phyloP scores from a whole-genome alignment of 1,284 basidiomycete species.

The Exsudoporus floridanus region DNA sequence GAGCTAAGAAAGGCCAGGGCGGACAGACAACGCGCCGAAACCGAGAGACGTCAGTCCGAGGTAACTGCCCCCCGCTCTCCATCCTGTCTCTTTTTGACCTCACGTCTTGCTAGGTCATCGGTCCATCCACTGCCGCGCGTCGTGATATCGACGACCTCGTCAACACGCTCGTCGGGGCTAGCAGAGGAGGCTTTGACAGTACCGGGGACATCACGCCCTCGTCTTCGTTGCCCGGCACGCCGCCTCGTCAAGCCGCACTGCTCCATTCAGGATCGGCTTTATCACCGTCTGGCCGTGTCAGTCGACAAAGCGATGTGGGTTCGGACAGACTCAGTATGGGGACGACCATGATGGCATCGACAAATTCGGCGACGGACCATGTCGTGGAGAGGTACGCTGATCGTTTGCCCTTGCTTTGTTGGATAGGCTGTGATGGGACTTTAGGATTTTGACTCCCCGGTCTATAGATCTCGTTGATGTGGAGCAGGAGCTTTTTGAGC shows the following conservation, averaged over 20 bases:
- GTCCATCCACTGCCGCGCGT: conserved; percentile 40
- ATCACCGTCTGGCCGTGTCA: conserved; percentile 57
- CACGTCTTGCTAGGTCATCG: conserved; percentile 24
- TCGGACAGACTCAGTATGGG: conserved; percentile 52
- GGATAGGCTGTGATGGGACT: neutral
- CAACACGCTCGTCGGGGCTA: conserved; percentile 49
- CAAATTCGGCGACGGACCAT: conserved; percentile 60
- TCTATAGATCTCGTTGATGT: conserved; percentile 77
- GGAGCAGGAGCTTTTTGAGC: conserved; percentile 84
- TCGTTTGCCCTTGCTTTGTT: neutral
- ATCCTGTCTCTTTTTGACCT: neutral
- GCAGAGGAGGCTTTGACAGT: conserved; percentile 44
- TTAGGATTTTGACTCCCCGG: conserved; percentile 62
- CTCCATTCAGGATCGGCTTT: conserved; percentile 46
- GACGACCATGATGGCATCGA: conserved; percentile 47
- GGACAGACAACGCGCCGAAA: conserved; percentile 62
- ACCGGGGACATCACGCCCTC: conserved; percentile 57
- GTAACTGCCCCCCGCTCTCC: conserved; percentile 28
- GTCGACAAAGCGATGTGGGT: conserved; percentile 63
- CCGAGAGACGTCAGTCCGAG: conserved; percentile 51
- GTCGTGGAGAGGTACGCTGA: conserved; percentile 59
- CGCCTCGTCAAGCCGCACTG: conserved; percentile 44
- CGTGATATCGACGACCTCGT: conserved; percentile 72
- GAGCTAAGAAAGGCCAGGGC: conserved; percentile 75
- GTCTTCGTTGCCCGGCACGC: conserved; percentile 73